phyloP scores from a whole-genome alignment of 805 yeast genomes.

The Kluyveromyces aestuarii region DNA sequence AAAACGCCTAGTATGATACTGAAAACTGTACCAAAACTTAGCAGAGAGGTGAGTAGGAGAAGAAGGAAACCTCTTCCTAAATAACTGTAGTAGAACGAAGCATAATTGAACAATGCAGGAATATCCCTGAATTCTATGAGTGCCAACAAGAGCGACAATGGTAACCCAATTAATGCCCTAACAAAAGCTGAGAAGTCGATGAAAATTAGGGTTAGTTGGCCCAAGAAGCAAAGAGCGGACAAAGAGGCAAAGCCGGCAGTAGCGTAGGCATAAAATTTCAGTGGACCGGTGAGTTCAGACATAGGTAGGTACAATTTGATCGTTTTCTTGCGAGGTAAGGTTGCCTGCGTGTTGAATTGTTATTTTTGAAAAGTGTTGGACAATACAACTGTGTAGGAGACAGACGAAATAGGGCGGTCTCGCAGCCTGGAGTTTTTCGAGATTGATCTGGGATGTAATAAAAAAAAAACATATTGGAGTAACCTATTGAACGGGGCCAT shows the following conservation, averaged over 20 bases:
- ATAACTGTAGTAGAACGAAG: conserved; percentile 59
- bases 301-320: conserved; percentile 17
- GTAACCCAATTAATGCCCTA: conserved; percentile 48
- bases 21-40: conserved; percentile 46
- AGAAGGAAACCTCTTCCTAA: conserved; percentile 42
- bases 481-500: too few species aligned
- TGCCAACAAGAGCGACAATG: conserved; percentile 46
- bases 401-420: too few species aligned
- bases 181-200: conserved; percentile 35
- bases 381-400: too few species aligned
- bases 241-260: conserved; percentile 49
- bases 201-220: conserved; percentile 15
- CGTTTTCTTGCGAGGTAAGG: background rate
- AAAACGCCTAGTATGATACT: conserved; percentile 50
- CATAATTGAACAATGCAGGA: conserved; percentile 53
- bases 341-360: background rate
- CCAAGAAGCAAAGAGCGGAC: conserved; percentile 31
- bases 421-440: too few species aligned
- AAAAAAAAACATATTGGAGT: too few species aligned
- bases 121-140: conserved; percentile 37
- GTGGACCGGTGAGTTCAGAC: conserved; percentile 13
- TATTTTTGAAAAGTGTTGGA: too few species aligned
- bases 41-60: conserved; percentile 37
- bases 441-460: too few species aligned
- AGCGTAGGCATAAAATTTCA: conserved; percentile 28